phyloP scores from a whole-genome alignment of 2,329 filamentous ascomycete genomes.

The Paraphaeosphaeria sporulosa region DNA sequence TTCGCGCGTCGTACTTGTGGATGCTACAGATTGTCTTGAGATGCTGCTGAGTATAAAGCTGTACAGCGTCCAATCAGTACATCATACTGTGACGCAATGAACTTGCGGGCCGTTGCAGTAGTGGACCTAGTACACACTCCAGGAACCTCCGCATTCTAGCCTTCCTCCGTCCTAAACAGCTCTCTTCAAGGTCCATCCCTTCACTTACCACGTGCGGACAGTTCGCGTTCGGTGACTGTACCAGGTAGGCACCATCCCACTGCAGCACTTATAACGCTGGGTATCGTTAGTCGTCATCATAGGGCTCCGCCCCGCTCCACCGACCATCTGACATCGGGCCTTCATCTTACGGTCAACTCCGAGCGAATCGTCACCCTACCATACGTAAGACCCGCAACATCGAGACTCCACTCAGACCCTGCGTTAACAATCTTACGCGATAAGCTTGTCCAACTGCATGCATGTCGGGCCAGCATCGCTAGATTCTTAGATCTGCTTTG shows the following conservation, averaged over 20 bases:
- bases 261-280: not conserved
- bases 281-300: not conserved
- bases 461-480: not conserved
- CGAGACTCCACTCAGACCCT: slow-evolving; percentile 8
- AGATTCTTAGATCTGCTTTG: slow-evolving; percentile 1
- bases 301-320: not conserved
- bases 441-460: not conserved
- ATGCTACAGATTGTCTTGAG: too few relatives aligned
- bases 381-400: not conserved
- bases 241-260: not conserved
- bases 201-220: slow-evolving; percentile 5
- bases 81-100: not conserved
- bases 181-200: slow-evolving; percentile 5
- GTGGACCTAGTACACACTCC: not conserved
- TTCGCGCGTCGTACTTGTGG: not conserved
- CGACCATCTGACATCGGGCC: not conserved
- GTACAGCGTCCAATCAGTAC: not conserved
- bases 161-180: not conserved
- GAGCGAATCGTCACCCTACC: slow-evolving; percentile 9
- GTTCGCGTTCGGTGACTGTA: not conserved
- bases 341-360: not conserved
- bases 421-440: not conserved
- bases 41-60: not conserved
- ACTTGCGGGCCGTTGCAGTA: not conserved
- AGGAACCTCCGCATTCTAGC: not conserved